Conservation (phyloP, 371 early-diverging fungal genomes). For the Mucor saturninus region DNA sequence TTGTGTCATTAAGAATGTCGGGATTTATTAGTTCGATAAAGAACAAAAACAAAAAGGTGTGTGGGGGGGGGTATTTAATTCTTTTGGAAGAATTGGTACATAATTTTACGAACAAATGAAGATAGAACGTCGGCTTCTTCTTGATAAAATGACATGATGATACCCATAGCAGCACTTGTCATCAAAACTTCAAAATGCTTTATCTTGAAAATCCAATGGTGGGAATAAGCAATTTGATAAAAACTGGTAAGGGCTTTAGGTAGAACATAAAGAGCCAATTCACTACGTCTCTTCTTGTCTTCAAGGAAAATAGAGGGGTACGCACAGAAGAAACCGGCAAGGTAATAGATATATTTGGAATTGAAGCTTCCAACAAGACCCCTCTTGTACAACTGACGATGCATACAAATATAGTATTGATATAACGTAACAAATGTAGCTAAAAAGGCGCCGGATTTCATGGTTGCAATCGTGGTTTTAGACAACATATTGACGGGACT, state of each 20-base stretch:
- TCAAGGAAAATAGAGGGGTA: constrained; percentile 70
- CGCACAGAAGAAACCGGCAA: constrained; percentile 61
- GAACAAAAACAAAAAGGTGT: background rate
- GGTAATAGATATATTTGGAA: constrained; percentile 67
- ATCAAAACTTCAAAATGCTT: constrained; percentile 61
- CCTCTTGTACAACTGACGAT: constrained; percentile 58
- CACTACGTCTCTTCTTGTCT: constrained; percentile 67
- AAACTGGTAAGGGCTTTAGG: constrained; percentile 67
- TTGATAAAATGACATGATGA: constrained; percentile 69
- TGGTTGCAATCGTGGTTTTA: constrained; percentile 56
- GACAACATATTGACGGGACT: constrained; percentile 56
- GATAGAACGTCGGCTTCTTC: constrained; percentile 65
- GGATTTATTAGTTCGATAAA: background rate
- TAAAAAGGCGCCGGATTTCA: constrained; percentile 68
- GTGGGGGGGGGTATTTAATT: constrained; percentile 37
- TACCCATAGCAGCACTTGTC: constrained; percentile 57
- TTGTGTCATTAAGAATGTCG: background rate
- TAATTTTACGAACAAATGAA: constrained; percentile 59
- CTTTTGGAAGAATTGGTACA: constrained; percentile 61
- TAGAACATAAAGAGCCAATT: constrained; percentile 71
- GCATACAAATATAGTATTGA: constrained; percentile 65
- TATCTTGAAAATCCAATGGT: constrained; percentile 62
- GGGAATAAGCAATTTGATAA: constrained; percentile 62
- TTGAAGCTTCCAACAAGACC: constrained; percentile 42
- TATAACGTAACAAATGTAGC: constrained; percentile 65